Evolutionary conservation across 2,329 filamentous ascomycete species (phyloP).

Genomic region (Colletotrichum sp.): DNA sequence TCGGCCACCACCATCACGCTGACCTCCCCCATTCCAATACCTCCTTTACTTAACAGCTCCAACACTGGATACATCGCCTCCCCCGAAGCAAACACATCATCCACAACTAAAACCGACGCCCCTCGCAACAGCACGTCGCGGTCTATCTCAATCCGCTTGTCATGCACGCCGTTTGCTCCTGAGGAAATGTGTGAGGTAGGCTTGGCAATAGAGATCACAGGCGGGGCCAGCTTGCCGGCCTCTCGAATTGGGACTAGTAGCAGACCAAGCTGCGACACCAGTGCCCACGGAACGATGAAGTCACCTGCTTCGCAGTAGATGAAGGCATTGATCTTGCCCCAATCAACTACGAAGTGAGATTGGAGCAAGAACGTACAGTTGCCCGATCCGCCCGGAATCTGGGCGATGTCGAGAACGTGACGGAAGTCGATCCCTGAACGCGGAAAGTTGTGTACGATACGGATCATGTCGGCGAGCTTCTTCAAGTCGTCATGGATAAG

Average conservation of each 20-base stretch:
- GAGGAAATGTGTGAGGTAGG: conserved; percentile 57
- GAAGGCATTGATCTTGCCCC: conserved; percentile 50
- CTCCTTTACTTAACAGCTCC: conserved; percentile 48
- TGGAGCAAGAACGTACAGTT: no score
- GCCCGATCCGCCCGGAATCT: conserved; percentile 52
- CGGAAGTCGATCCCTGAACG: conserved; percentile 56
- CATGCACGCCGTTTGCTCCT: conserved; percentile 23
- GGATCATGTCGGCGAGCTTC: conserved; percentile 56
- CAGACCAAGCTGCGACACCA: conserved; percentile 45
- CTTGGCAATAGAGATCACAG: conserved; percentile 54
- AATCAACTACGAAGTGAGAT: conserved; percentile 49
- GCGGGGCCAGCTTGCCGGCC: conserved; percentile 64
- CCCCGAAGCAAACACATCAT: conserved; percentile 65
- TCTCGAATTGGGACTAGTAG: conserved; percentile 58
- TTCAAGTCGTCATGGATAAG: conserved; percentile 52
- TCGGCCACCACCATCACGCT: conserved; percentile 61
- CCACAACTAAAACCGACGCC: conserved; percentile 58
- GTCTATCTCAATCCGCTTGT: conserved; percentile 55
- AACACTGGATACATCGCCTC: conserved; percentile 59
- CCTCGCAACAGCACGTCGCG: conserved; percentile 42
- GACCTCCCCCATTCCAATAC: conserved; percentile 45
- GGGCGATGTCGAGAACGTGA: conserved; percentile 61
- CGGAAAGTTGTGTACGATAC: conserved; percentile 54
- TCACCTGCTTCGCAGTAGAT: conserved; percentile 63
- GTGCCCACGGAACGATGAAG: conserved; percentile 56